Conservation (phyloP, 306 rosid species). For the Amphicarpaea edgeworthii region DNA sequence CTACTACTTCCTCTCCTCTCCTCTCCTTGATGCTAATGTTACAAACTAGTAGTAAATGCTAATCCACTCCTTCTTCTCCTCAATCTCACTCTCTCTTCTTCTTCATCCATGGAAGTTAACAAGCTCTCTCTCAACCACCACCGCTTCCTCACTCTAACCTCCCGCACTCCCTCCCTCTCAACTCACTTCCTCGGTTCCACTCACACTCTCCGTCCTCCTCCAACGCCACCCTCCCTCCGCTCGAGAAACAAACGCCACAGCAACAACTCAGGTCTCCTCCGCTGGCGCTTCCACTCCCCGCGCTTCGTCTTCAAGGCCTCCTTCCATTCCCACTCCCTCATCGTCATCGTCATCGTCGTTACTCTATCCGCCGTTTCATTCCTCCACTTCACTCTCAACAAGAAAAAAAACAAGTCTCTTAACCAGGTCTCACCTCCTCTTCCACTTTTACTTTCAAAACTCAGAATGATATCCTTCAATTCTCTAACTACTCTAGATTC, state of each 20-base stretch:
- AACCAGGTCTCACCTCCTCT: slow-evolving; percentile 51
- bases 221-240: slow-evolving; percentile 44
- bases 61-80: slow-evolving; percentile 45
- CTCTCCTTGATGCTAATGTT: slow-evolving; percentile 52
- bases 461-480: too few relatives aligned
- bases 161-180: slow-evolving; percentile 46
- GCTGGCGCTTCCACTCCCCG: slow-evolving; percentile 58
- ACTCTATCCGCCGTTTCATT: slow-evolving; percentile 78
- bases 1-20: slow-evolving; percentile 34
- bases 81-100: slow-evolving; percentile 36
- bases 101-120: slow-evolving; percentile 67
- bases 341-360: slow-evolving; percentile 63
- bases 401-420: slow-evolving; percentile 52
- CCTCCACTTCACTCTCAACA: slow-evolving; percentile 57
- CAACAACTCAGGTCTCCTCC: slow-evolving; percentile 37
- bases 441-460: not conserved
- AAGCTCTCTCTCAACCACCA: slow-evolving; percentile 63
- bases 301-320: slow-evolving; percentile 68
- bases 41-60: slow-evolving; percentile 7
- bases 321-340: slow-evolving; percentile 55
- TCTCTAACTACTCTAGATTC: not conserved
- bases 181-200: slow-evolving; percentile 64
- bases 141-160: slow-evolving; percentile 45
- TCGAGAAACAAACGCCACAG: slow-evolving; percentile 41
- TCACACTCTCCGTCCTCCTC: slow-evolving; percentile 60